Percentiles rank a stretch among this genome's conserved stretches.
Conservation (phyloP, 23 red algal species). For the Gracilariopsis chorda region DNA sequence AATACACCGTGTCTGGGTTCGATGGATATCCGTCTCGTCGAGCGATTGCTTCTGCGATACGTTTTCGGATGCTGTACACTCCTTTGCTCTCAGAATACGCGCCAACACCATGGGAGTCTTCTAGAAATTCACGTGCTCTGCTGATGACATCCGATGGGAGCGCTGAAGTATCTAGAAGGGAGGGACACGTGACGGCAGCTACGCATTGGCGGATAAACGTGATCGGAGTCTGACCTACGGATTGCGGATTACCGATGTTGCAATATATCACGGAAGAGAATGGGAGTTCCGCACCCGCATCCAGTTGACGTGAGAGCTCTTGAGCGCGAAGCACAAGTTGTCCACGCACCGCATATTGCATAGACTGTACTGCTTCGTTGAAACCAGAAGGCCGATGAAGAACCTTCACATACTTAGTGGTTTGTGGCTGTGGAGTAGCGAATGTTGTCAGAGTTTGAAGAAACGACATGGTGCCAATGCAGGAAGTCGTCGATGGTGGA, state of each 20-base stretch:
- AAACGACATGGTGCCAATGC: too few species aligned
- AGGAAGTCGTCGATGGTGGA: too few species aligned
- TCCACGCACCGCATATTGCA: constrained; percentile 95
- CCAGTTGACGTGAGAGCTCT: constrained; percentile 4
- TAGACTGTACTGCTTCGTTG: constrained; percentile 42
- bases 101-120: constrained; percentile 58
- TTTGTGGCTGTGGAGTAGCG: not conserved
- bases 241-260: constrained; percentile 96
- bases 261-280: constrained; percentile 73
- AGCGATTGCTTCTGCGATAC: constrained; percentile 70
- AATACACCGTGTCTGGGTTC: constrained; percentile 51
- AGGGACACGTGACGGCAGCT: constrained; percentile 73
- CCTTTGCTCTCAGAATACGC: constrained; percentile 89
- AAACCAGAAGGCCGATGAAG: constrained; percentile 30
- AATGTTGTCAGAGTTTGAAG: not conserved
- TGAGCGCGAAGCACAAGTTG: constrained; percentile 72
- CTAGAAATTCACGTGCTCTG: constrained; percentile 38
- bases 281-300: constrained; percentile 31
- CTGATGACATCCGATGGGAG: constrained; percentile 79
- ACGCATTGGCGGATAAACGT: constrained; percentile 85
- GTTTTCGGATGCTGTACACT: constrained; percentile 59
- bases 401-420: constrained; percentile 33
- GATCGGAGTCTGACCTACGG: constrained; percentile 77
- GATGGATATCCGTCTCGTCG: constrained; percentile 70
- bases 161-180: constrained; percentile 8